phyloP scores from a whole-genome alignment of 1,139 yeast species.

The Lodderomyces metapsilosis region DNA sequence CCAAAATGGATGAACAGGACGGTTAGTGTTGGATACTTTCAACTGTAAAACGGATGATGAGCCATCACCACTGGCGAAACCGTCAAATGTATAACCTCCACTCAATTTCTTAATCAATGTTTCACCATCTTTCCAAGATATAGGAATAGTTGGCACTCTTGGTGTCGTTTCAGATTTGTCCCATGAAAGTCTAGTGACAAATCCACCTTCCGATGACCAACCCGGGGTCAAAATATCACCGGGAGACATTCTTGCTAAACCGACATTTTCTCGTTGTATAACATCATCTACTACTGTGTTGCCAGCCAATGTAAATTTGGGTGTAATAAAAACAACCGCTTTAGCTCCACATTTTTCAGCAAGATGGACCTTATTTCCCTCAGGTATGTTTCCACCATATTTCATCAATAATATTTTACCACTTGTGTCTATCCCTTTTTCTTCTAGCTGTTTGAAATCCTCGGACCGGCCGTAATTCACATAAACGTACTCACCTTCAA shows the following conservation, averaged over 20 bases:
- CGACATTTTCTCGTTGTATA: constrained; percentile 65
- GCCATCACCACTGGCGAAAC: constrained; percentile 32
- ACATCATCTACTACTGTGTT: constrained; percentile 33
- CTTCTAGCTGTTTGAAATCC: constrained; percentile 52
- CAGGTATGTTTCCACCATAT: constrained; percentile 52
- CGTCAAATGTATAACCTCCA: constrained; percentile 45
- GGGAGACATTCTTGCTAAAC: constrained; percentile 60
- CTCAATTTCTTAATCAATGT: constrained; percentile 47
- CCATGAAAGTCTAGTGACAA: constrained; percentile 38
- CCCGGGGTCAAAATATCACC: constrained; percentile 86
- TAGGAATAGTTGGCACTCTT: constrained; percentile 71
- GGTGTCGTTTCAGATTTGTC: constrained; percentile 57
- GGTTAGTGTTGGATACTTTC: constrained; percentile 46
- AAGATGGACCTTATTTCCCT: constrained; percentile 33
- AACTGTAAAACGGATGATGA: constrained; percentile 28
- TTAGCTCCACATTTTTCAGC: constrained; percentile 33
- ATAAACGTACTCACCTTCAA: constrained; percentile 54
- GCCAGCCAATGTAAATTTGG: constrained; percentile 19
- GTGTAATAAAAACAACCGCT: constrained; percentile 39
- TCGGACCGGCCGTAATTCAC: constrained; percentile 58
- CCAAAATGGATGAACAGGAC: constrained; percentile 71
- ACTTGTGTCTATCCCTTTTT: constrained; percentile 32
- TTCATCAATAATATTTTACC: constrained; percentile 57
- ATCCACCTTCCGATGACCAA: constrained; percentile 54
- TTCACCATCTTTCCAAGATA: constrained; percentile 69